Percentiles rank a stretch among this genome's conserved stretches.
These are phyloP conservation scores for Xylona heveae DNA, from an alignment of 495 filamentous ascomycete genomes.

Conservation along the genomic window DNA sequence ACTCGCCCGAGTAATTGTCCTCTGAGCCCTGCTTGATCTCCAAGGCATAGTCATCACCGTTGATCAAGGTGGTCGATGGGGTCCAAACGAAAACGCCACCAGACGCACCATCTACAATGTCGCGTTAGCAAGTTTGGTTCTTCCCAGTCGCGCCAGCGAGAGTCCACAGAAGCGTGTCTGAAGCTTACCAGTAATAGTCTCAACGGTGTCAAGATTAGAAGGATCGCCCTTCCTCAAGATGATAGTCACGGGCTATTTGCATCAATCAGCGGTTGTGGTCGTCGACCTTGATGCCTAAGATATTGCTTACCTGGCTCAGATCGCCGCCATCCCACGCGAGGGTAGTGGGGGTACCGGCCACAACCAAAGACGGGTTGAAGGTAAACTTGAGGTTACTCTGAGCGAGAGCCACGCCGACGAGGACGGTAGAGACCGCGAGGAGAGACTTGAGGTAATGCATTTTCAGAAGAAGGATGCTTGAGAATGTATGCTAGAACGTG, in stretches of 20 bases:
- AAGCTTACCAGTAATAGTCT: constrained; percentile 6
- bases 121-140: background rate
- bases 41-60: constrained; percentile 7
- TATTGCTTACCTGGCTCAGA: background rate
- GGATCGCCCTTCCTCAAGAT: constrained; percentile 6
- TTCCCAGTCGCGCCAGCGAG: background rate
- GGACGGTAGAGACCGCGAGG: background rate
- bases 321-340: constrained; percentile 5
- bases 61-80: constrained; percentile 3
- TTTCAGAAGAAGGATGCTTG: too few relatives aligned
- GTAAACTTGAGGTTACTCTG: constrained; percentile 2
- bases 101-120: background rate
- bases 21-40: constrained; percentile 11
- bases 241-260: constrained; percentile 4
- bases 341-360: background rate
- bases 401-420: constrained; percentile 1
- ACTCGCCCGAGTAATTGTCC: constrained; percentile 16
- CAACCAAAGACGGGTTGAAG: background rate
- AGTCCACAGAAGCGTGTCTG: background rate
- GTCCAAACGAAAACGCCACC: constrained; percentile 8
- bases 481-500: too few relatives aligned
- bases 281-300: too few relatives aligned
- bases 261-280: too few relatives aligned
- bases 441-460: constrained; percentile 6
- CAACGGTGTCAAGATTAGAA: constrained; percentile 5